Evolutionary conservation across 208 protist genomes (phyloP).

Genomic region (Angomonas deanei): DNA sequence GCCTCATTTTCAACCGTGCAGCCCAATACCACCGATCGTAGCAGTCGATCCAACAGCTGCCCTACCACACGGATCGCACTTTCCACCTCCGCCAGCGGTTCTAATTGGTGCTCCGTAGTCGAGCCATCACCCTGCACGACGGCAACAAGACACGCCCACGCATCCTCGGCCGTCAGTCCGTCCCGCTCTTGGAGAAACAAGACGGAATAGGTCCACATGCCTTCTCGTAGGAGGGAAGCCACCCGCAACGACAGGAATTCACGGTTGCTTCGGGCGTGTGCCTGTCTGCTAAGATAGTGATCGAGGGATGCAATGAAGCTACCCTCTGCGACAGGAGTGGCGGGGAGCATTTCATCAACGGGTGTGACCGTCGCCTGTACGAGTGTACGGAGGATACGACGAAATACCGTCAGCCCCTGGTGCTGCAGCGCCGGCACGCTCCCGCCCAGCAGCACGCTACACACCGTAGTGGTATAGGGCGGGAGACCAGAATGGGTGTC

Average conservation of each 20-base stretch:
- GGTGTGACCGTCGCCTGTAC: background rate
- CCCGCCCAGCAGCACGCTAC: background rate
- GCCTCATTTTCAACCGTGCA: background rate
- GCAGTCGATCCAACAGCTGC: conserved; percentile 11
- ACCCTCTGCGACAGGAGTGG: background rate
- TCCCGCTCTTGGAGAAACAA: background rate
- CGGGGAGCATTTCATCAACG: background rate
- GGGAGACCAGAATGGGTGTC: background rate
- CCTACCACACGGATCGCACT: conserved; percentile 1
- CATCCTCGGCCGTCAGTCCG: background rate
- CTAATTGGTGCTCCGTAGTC: background rate
- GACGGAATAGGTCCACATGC: background rate
- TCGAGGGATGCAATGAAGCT: background rate
- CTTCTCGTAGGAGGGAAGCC: background rate
- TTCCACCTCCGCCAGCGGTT: conserved; percentile 3
- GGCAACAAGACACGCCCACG: background rate
- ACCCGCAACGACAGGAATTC: background rate
- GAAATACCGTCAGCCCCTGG: background rate
- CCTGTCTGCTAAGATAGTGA: background rate
- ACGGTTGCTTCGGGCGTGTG: background rate
- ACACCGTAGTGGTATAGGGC: background rate
- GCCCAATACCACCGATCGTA: background rate
- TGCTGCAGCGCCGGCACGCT: background rate
- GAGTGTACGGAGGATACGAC: background rate
- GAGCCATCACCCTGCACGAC: background rate